Evolutionary conservation across 108 stramenopile species (phyloP).

Genomic region (Cyclotella kingstonii): DNA sequence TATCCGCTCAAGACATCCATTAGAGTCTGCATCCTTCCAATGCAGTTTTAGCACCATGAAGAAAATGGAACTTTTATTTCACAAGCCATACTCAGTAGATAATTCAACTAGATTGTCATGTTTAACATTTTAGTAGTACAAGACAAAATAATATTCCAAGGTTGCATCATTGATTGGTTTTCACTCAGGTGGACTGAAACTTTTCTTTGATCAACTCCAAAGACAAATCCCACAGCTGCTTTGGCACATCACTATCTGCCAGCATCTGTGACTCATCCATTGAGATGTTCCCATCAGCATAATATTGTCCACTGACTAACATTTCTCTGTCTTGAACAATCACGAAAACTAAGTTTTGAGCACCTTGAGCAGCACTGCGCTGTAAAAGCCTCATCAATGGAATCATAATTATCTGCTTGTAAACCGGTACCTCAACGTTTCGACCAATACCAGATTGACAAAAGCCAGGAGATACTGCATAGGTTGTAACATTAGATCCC

Average conservation of each 20-base stretch:
- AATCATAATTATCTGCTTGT: conserved; percentile 12
- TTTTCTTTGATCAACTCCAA: conserved; percentile 33
- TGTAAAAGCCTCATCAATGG: conserved; percentile 41
- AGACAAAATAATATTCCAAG: no score
- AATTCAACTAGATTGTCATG: no score
- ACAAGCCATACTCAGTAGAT: no score
- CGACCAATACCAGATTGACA: conserved; percentile 35
- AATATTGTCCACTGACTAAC: conserved; percentile 38
- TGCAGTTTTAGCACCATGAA: no score
- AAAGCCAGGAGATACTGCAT: conserved; percentile 45
- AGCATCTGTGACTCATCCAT: conserved; percentile 19
- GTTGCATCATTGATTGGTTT: no score
- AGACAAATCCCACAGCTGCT: conserved; percentile 45
- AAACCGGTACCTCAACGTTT: conserved; percentile 17
- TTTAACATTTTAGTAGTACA: no score
- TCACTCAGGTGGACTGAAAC: no score
- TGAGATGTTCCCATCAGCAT: conserved; percentile 48
- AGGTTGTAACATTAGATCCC: conserved; percentile 35
- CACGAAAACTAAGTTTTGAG: conserved; percentile 40
- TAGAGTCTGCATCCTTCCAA: no score
- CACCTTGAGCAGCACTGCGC: conserved; percentile 35
- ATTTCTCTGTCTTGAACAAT: conserved; percentile 21
- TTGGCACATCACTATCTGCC: conserved; percentile 25
- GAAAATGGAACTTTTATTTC: no score
- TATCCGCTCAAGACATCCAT: background rate